Base-by-base conservation (phyloP, 495 filamentous ascomycete genomes). In the Niebla homalea region DNA sequence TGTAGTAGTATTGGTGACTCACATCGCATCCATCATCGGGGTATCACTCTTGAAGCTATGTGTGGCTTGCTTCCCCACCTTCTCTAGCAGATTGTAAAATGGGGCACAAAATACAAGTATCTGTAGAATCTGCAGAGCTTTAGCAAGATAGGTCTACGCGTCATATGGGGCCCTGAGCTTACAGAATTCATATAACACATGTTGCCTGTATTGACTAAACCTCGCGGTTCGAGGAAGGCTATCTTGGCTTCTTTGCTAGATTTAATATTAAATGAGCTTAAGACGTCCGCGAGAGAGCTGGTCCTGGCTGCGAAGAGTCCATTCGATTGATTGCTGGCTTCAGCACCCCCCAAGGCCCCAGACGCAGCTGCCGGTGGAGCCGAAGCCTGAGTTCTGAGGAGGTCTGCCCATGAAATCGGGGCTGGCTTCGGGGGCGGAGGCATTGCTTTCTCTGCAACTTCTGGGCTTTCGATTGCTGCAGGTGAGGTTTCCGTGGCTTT, bases 121-220 rank as follows among this genome's bases (percentile, higher is more conserved):
- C 80, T 98, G 92, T 46, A 98, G 71, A 62, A 95, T 80, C 89
- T 95, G 51, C 60, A 23, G 50, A 39, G 26, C 22, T 19, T 36
- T 10, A 41, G 39, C 7, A 55, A 5, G 36, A 21, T 5, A 2
- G 22, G 10, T 10, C 20, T 16, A 23, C 37, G 19, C 14, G 8
- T 41, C 25, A 48, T 5, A 48, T 26, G 29, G 7, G 29, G 51
- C 45, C 10, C 21, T 26, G 38, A 21, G 66, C 87, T 70, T 75
- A 97, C 92, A 41, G 92, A 94, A 70, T 97, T 98, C 93, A 98
- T 97, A 70, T 96, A 98, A 68, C 92, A 98, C 89, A 97, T 92
- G 61, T 98, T 98, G 7, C 92, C 92, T 40, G 89, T 93, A 65
- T 98, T 98, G 41, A 95, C 82, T 57, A 98, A 76, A 4, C 92